Conservation (phyloP, 768 basidiomycete species). For the Termitomyces titanicus region DNA sequence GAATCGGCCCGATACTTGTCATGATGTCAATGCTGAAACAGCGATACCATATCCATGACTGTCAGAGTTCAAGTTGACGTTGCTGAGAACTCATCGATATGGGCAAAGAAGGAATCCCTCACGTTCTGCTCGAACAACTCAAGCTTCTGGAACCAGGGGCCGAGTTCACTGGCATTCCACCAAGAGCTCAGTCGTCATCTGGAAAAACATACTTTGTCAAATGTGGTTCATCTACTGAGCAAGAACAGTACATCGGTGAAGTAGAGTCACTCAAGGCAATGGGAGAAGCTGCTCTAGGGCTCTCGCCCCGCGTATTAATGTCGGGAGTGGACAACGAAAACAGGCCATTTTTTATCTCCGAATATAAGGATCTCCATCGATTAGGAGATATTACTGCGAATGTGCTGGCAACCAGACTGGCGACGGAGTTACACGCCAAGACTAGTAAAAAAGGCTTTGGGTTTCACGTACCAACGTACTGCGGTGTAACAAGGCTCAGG, state of each 20-base stretch:
- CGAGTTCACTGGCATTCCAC: conserved; percentile 41
- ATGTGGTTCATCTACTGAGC: conserved; percentile 44
- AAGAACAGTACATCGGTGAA: conserved; percentile 68
- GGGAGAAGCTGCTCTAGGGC: conserved; percentile 57
- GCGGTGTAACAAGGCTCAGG: conserved; percentile 63
- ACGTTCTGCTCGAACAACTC: conserved; percentile 40
- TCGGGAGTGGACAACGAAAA: conserved; percentile 39
- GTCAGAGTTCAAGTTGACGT: too few species aligned
- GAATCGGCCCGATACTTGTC: not conserved
- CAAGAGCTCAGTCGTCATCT: conserved; percentile 51
- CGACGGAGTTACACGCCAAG: conserved; percentile 60
- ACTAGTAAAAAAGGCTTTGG: conserved; percentile 59
- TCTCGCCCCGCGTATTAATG: conserved; percentile 57
- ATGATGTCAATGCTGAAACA: too few species aligned
- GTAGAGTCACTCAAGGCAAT: conserved; percentile 66
- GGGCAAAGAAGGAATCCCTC: conserved; percentile 17
- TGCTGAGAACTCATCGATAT: too few species aligned
- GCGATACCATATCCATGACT: too few species aligned
- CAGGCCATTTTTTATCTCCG: conserved; percentile 65
- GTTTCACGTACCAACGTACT: conserved; percentile 72
- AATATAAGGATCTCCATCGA: conserved; percentile 59
- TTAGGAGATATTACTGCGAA: conserved; percentile 45
- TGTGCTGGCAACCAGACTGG: conserved; percentile 56
- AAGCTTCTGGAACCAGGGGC: conserved; percentile 45
- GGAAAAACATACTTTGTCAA: conserved; percentile 65